These are phyloP conservation scores for Fusarium devonianum DNA, from an alignment of 2,329 filamentous ascomycete species.

Conservation along the genomic window DNA sequence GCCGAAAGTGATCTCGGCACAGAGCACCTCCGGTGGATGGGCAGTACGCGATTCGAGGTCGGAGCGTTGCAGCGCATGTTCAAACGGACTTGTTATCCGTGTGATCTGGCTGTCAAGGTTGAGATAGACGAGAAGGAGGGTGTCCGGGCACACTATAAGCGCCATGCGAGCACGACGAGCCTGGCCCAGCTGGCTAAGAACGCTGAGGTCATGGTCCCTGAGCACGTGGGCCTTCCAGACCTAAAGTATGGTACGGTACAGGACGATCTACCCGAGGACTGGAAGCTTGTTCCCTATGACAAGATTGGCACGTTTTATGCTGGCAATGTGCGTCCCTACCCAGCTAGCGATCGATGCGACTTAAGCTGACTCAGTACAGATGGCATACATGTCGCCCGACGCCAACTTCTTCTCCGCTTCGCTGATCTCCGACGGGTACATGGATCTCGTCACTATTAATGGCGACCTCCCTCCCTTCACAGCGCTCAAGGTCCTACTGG, in stretches of 20 bases:
- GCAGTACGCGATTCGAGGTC: conserved; percentile 81
- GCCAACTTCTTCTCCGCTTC: conserved; percentile 88
- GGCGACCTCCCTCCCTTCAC: conserved; percentile 74
- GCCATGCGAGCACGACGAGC: conserved; percentile 50
- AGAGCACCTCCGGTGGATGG: conserved; percentile 94
- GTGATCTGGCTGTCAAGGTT: conserved; percentile 85
- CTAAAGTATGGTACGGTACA: conserved; percentile 82
- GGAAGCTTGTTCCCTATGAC: conserved; percentile 76
- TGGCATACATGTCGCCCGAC: conserved; percentile 89
- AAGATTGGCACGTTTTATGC: conserved; percentile 92
- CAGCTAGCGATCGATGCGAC: neutral
- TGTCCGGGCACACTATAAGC: conserved; percentile 76
- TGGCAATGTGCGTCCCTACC: conserved; percentile 71
- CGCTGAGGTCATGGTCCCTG: conserved; percentile 35
- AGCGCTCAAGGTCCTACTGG: conserved; percentile 73
- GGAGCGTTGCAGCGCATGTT: conserved; percentile 82
- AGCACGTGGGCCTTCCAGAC: conserved; percentile 68
- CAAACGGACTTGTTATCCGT: conserved; percentile 81
- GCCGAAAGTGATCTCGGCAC: conserved; percentile 91
- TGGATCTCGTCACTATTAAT: conserved; percentile 84
- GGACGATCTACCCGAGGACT: conserved; percentile 78
- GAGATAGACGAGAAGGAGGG: conserved; percentile 77
- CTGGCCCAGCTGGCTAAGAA: conserved; percentile 36
- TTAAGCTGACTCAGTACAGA: conserved; percentile 54
- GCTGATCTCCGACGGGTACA: conserved; percentile 80